Evolutionary conservation across 495 filamentous ascomycete genomes (phyloP).

Genomic region (Apodospora peruviana): DNA sequence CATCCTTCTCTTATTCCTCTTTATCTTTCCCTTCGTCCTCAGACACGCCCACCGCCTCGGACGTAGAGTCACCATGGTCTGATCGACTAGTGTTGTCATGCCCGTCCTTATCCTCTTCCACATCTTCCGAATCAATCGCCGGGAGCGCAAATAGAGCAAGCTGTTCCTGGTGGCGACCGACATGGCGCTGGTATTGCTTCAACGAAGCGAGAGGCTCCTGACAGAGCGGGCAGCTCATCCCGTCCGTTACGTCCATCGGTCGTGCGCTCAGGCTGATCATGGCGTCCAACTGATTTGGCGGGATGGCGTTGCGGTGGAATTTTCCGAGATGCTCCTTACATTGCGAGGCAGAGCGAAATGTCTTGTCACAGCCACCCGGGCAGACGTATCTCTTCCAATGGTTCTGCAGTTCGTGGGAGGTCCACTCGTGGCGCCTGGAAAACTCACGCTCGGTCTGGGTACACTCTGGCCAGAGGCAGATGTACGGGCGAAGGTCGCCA

Average conservation of each 20-base stretch:
- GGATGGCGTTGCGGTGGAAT: background rate
- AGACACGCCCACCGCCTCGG: too few relatives aligned
- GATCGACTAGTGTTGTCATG: too few relatives aligned
- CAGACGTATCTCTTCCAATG: slow-evolving; percentile 10
- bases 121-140: slow-evolving; percentile 4
- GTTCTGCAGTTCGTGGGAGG: slow-evolving; percentile 4
- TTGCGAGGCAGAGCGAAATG: background rate
- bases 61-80: too few relatives aligned
- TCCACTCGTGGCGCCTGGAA: slow-evolving; percentile 9
- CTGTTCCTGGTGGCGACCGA: slow-evolving; percentile 33
- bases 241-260: background rate
- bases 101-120: background rate
- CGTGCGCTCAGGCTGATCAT: slow-evolving; percentile 1
- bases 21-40: too few relatives aligned
- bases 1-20: too few relatives aligned
- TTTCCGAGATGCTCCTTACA: background rate
- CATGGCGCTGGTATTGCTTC: slow-evolving; percentile 27
- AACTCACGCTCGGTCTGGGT: slow-evolving; percentile 4
- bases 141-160: slow-evolving; percentile 36
- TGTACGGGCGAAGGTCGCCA: slow-evolving; percentile 27
- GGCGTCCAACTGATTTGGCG: background rate
- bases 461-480: slow-evolving; percentile 19
- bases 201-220: background rate
- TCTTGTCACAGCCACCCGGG: background rate
- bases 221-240: background rate